Conservation (phyloP, 495 filamentous ascomycete genomes). For the Polyplosphaeria fusca region DNA sequence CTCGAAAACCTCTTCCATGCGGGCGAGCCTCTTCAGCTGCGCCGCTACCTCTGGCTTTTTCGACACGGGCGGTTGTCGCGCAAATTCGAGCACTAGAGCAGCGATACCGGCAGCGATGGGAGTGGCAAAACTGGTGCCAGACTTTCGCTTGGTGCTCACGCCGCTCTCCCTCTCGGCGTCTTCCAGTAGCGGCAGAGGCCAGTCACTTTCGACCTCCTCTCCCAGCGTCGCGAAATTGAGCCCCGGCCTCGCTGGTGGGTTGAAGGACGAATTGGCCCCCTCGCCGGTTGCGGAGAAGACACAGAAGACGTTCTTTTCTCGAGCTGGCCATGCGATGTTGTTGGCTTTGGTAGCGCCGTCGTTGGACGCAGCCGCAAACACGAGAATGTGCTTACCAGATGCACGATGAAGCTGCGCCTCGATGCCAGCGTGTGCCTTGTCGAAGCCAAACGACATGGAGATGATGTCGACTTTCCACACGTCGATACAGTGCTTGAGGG, state of each 20-base stretch:
- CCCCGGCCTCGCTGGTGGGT: neutral
- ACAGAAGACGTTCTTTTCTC: neutral
- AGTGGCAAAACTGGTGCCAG: neutral
- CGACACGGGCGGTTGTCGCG: neutral
- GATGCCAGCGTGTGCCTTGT: neutral
- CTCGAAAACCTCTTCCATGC: no score
- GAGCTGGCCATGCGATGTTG: neutral
- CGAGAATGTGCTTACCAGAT: neutral
- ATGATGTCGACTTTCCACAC: slow-evolving; percentile 7
- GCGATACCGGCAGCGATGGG: slow-evolving; percentile 1
- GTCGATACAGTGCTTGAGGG: neutral
- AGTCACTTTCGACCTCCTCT: neutral
- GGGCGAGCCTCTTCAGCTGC: no score
- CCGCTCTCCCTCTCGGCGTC: neutral
- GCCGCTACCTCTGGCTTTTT: no score
- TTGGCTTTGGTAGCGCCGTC: slow-evolving; percentile 2
- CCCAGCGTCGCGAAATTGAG: neutral
- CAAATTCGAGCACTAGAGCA: neutral
- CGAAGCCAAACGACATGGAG: slow-evolving; percentile 4
- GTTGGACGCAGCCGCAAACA: slow-evolving; percentile 2
- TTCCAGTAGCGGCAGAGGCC: no score
- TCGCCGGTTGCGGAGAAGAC: neutral
- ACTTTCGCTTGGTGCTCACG: neutral
- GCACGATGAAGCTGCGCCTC: neutral
- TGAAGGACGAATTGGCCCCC: neutral